phyloP scores from a whole-genome alignment of 345 rosid genomes.

The Citrus mangshanensis region DNA sequence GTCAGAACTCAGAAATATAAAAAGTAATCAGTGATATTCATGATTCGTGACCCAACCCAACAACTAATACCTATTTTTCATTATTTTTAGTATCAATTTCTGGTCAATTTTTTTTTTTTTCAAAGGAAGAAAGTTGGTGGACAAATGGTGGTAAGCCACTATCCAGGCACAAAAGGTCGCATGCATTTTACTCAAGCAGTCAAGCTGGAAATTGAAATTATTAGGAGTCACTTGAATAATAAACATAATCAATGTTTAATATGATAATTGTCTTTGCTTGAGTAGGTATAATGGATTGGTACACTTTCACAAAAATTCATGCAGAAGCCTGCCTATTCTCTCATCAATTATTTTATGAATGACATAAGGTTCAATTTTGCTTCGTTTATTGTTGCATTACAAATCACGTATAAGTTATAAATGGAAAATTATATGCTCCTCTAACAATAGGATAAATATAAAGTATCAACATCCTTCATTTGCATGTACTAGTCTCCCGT shows the following conservation, averaged over 20 bases:
- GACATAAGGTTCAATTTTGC: background rate
- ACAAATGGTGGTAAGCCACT: background rate
- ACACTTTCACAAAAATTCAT: background rate
- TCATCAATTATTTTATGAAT: background rate
- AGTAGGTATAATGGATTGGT: background rate
- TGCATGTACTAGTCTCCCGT: too few species aligned
- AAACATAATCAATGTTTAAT: background rate
- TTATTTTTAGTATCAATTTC: background rate
- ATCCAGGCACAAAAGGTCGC: background rate
- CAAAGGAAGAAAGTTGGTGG: background rate
- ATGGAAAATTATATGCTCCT: too few species aligned
- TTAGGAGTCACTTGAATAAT: background rate
- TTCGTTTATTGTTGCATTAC: too few species aligned
- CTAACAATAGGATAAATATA: too few species aligned
- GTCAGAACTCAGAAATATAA: too few species aligned
- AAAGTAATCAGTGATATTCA: too few species aligned
- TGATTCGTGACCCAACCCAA: too few species aligned
- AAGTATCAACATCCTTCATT: too few species aligned
- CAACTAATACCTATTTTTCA: too few species aligned
- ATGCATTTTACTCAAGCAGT: background rate
- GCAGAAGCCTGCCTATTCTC: background rate
- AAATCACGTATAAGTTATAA: too few species aligned
- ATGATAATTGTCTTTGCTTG: background rate
- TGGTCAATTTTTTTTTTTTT: background rate
- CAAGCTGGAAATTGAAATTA: background rate